These are phyloP conservation scores for Babjeviella inositovora DNA, from an alignment of 805 yeast genomes.

Conservation along the genomic window DNA sequence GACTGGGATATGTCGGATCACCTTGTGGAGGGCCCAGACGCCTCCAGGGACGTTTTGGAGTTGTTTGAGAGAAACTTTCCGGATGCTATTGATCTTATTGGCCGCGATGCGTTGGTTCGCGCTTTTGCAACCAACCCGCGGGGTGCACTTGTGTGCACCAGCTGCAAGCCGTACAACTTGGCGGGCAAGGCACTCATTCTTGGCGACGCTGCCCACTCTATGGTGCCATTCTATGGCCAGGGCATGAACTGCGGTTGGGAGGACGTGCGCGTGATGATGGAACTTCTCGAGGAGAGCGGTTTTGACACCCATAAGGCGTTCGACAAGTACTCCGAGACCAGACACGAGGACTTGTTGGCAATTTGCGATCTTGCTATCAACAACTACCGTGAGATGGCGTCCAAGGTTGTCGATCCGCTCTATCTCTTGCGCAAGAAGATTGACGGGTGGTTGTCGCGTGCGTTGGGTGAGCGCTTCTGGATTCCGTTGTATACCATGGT, in stretches of 20 bases:
- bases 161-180: constrained; percentile 54
- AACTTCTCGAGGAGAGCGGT: constrained; percentile 19
- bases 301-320: constrained; percentile 32
- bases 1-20: too few relatives aligned
- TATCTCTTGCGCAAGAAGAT: constrained; percentile 52
- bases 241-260: constrained; percentile 96
- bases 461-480: constrained; percentile 53
- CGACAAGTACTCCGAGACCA: constrained; percentile 27
- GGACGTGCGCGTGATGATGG: constrained; percentile 59
- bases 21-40: constrained; percentile 34
- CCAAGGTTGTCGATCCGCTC: constrained; percentile 45
- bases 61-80: constrained; percentile 54
- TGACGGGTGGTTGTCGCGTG: constrained; percentile 47
- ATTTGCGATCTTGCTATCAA: constrained; percentile 66
- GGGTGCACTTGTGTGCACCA: constrained; percentile 64
- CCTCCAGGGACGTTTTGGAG: constrained; percentile 21
- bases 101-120: constrained; percentile 29
- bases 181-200: constrained; percentile 47
- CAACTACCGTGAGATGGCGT: constrained; percentile 80
- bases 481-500: constrained; percentile 87
- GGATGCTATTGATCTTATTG: constrained; percentile 61
- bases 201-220: constrained; percentile 92
- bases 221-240: constrained; percentile 98
- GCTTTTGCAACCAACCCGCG: constrained; percentile 49
- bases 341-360: constrained; percentile 58